Base-by-base conservation (phyloP, 768 basidiomycete species). In the Tulasnella sp. region DNA sequence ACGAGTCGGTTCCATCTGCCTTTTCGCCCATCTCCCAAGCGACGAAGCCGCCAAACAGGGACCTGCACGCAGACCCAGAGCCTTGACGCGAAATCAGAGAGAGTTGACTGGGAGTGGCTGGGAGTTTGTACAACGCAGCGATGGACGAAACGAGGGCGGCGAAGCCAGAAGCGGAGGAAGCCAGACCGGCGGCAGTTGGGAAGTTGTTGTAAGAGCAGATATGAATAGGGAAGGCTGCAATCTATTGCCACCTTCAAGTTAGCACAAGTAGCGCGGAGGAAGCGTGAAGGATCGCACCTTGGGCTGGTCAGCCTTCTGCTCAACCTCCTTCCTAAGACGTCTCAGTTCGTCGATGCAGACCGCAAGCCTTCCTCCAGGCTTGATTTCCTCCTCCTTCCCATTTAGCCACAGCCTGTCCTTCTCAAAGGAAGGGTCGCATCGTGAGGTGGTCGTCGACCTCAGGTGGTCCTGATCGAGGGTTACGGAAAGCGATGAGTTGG, bases 161-260 rank as follows among this genome's bases (percentile, higher is more conserved):
- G 80, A 99, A 96, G 19, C 97, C 97, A 0, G 96, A 94, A 0
- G 97, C 97, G 40, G 96, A 98, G 0, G 96, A 98, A 0, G 97
- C 97, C 67, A 99, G 90, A 4, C 97, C 97, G 0, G 97, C 97
- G 17, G 97, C 97, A 17, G 97, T 99, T 38, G 97, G 97, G 87
- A 99, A 99, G 86, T 99, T 99, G 88, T 99, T 99, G 85, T 89
- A 91, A 8, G 97, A 99, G 76, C 90, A 89, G 80, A 99, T 95
- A 85, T 95, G 96, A 4, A 99, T 89, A 22, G 87, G 84, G 83
- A 85, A 93, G 19, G 85, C 79, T 0, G 95, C 92, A 45, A 96
- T 83, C 91, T 93, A 80, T 37, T 45, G 34, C 31, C 76, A 39
- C 12, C 19, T 34, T 38, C 17, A 19, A 76, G 75, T 36, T 25